Percentiles rank a stretch among this genome's conserved stretches.
Conservation (phyloP, 257 asterid species). For the Orobanche coerulescens region DNA sequence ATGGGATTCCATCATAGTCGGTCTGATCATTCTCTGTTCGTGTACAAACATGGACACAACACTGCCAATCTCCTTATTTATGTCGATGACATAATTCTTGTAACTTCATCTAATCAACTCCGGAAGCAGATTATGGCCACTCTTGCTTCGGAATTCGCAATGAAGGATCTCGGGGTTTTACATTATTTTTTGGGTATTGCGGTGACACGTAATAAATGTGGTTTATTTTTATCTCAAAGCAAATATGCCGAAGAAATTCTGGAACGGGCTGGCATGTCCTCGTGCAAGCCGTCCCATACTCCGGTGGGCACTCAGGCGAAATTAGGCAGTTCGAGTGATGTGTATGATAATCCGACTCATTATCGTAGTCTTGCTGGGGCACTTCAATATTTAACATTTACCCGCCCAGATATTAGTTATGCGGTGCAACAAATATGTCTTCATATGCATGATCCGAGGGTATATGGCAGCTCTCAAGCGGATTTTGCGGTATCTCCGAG, state of each 20-base stretch:
- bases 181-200: neutral
- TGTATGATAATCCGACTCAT: neutral
- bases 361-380: neutral
- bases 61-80: no score
- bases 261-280: neutral
- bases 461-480: neutral
- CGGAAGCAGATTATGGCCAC: no score
- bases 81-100: no score
- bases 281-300: neutral
- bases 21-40: neutral
- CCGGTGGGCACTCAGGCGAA: neutral
- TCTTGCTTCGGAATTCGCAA: no score
- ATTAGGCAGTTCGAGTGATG: neutral
- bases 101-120: no score
- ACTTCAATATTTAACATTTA: no score
- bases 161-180: neutral
- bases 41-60: no score
- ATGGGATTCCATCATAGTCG: neutral
- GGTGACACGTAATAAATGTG: neutral
- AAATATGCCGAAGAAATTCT: neutral
- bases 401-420: no score
- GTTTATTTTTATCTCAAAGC: neutral
- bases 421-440: neutral
- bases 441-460: neutral
- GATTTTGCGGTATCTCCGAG: neutral